Evolutionary conservation across 257 asterid genomes (phyloP).

Genomic region (Solanum sitiens): DNA sequence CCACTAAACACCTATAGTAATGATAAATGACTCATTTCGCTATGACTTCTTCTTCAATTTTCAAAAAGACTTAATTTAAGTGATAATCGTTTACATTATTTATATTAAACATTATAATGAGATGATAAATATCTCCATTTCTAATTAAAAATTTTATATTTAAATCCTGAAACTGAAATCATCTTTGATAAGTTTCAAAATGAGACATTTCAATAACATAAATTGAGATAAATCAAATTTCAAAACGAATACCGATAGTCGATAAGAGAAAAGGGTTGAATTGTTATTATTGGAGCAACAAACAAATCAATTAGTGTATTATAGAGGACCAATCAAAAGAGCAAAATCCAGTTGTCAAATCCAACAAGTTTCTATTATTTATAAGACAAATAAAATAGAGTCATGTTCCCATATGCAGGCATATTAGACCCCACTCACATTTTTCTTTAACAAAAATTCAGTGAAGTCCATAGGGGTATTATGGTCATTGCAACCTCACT

Average conservation of each 20-base stretch:
- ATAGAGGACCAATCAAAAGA: neutral
- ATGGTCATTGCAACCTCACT: neutral
- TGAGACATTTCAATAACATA: neutral
- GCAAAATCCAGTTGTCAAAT: constrained; percentile 41
- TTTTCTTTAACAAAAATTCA: neutral
- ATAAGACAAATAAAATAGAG: constrained; percentile 21
- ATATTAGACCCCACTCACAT: constrained; percentile 26
- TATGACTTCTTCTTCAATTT: neutral
- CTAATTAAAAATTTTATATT: neutral
- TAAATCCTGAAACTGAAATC: neutral
- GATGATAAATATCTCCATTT: rapidly evolving
- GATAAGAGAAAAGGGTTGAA: neutral
- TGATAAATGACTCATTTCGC: neutral
- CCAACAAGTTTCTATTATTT: constrained; percentile 8
- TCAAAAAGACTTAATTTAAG: neutral
- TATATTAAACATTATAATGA: neutral
- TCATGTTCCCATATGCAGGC: constrained; percentile 37
- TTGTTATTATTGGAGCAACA: neutral
- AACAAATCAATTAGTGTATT: neutral
- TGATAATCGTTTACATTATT: rapidly evolving
- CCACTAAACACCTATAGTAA: neutral
- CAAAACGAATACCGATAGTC: neutral
- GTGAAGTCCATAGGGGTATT: constrained; percentile 17
- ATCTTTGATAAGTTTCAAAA: neutral
- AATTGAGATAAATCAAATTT: neutral